Evolutionary conservation across 345 rosid species (phyloP).

Genomic region (Bruguiera sexangula): DNA sequence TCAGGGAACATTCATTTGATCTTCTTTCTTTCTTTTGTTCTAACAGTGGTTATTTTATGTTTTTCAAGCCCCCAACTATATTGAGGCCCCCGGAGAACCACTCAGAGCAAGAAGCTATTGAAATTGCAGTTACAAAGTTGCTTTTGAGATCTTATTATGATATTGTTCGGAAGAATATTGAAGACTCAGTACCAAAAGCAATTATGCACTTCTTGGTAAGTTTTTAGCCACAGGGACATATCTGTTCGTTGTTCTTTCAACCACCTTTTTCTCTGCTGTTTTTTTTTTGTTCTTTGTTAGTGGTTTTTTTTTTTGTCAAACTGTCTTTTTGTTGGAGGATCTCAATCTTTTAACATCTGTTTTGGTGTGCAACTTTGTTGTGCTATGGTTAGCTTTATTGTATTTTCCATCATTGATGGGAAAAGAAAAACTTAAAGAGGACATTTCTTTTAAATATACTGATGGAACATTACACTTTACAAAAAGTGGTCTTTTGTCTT

Average conservation of each 20-base stretch:
- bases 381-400: too few species aligned
- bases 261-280: too few species aligned
- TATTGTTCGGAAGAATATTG: constrained; percentile 90
- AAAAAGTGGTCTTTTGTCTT: too few species aligned
- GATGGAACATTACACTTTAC: too few species aligned
- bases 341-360: too few species aligned
- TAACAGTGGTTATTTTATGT: constrained; percentile 10
- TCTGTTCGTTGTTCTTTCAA: neutral
- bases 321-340: too few species aligned
- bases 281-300: too few species aligned
- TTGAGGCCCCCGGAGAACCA: constrained; percentile 80
- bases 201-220: constrained; percentile 96
- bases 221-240: neutral
- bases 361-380: too few species aligned
- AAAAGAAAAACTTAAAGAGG: too few species aligned
- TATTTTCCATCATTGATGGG: too few species aligned
- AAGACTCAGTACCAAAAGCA: constrained; percentile 86
- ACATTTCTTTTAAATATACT: too few species aligned
- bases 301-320: too few species aligned
- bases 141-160: constrained; percentile 87
- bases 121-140: constrained; percentile 72
- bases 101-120: constrained; percentile 80
- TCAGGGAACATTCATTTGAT: neutral
- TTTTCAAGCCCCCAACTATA: constrained; percentile 75
- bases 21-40: neutral